Evolutionary conservation across 2,329 filamentous ascomycete genomes (phyloP).

Genomic region (Ceratocystis smalleyi): DNA sequence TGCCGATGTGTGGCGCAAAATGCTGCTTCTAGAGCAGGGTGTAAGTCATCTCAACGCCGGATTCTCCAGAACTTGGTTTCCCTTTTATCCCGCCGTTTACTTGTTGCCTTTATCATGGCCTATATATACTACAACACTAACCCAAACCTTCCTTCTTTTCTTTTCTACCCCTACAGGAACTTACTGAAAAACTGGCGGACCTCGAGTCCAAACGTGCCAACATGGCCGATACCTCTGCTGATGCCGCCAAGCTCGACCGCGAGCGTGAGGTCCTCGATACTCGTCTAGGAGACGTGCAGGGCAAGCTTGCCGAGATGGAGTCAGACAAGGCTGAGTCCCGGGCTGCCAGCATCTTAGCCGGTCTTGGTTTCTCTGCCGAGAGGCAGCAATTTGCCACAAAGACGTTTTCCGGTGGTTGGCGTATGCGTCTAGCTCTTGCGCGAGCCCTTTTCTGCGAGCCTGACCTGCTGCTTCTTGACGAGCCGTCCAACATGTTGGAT

Average conservation of each 20-base stretch:
- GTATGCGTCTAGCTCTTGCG: slow-evolving; percentile 91
- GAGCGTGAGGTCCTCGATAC: slow-evolving; percentile 82
- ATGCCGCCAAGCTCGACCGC: slow-evolving; percentile 69
- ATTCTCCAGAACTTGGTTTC: neutral
- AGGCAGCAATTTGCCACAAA: slow-evolving; percentile 85
- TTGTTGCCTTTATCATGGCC: neutral
- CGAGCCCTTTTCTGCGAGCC: slow-evolving; percentile 96
- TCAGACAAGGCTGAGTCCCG: slow-evolving; percentile 95
- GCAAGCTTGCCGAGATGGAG: slow-evolving; percentile 93
- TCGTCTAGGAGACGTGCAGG: slow-evolving; percentile 79
- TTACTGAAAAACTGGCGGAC: slow-evolving; percentile 55
- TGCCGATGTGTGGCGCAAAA: slow-evolving; percentile 96
- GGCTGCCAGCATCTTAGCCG: slow-evolving; percentile 88
- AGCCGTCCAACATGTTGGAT: slow-evolving; percentile 99
- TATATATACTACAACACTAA: neutral
- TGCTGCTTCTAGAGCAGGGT: slow-evolving; percentile 75
- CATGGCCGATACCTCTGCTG: slow-evolving; percentile 80
- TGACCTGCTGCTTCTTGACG: slow-evolving; percentile 86
- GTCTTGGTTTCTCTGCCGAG: slow-evolving; percentile 89
- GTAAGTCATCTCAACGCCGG: slow-evolving; percentile 31
- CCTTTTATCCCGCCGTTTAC: neutral
- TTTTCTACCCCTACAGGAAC: slow-evolving; percentile 39
- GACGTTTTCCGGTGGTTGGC: slow-evolving; percentile 98
- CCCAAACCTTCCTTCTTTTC: neutral
- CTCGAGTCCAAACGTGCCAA: slow-evolving; percentile 63